Base-by-base conservation (phyloP, 2,329 filamentous ascomycete species). In the Aspergillus texensis region DNA sequence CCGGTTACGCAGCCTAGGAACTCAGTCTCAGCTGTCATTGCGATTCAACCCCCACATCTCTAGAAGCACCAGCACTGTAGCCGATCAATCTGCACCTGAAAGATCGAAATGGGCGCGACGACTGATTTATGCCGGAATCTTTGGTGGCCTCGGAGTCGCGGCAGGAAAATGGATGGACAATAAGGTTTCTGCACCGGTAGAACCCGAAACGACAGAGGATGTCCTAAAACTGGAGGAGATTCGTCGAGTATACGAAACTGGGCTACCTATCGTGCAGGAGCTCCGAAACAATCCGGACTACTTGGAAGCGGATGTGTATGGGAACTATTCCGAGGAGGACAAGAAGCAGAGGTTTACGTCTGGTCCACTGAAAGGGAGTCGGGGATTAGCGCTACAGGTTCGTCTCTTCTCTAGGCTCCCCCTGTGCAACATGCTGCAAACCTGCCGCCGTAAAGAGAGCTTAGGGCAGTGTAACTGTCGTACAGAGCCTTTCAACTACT, bases 371-470 rank as follows among this genome's bases (percentile, higher is more conserved):
- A 70, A 71, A 55, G 80, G 80, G 24, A 78, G 75, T 62, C 72
- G 77, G 59, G 79, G 77, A 19, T 60, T 81, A 48, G 76, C 74
- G 28, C 65, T 80, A 54, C 80, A 81, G 75, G 78, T 80, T 64
- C 45, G 77, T 71, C 21, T 43, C 21, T 39, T 26, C 12, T 26
- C 34, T 48, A 55, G 39, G 19, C 34, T n/a, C 26, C 16, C 34
- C 19, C 46, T 30, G 46, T 28, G 57, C 57, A 39, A 58, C 21
- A 21, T 59, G 28, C 57, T 36, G 50, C 34, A 11, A 43, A n/a
- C 30, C 32, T 41, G 43, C 32, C 16, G 26, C 28, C 16, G 30
- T 11, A 12, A 28, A 26, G 52, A n/a, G 24, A 41, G 26, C 16
- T 32, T 54, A 8, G 24, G 14, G 9, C 28, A 32, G 48, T 34